Evolutionary conservation across 2,329 filamentous ascomycete species (phyloP).

Genomic region (Pseudogymnoascus sp.): DNA sequence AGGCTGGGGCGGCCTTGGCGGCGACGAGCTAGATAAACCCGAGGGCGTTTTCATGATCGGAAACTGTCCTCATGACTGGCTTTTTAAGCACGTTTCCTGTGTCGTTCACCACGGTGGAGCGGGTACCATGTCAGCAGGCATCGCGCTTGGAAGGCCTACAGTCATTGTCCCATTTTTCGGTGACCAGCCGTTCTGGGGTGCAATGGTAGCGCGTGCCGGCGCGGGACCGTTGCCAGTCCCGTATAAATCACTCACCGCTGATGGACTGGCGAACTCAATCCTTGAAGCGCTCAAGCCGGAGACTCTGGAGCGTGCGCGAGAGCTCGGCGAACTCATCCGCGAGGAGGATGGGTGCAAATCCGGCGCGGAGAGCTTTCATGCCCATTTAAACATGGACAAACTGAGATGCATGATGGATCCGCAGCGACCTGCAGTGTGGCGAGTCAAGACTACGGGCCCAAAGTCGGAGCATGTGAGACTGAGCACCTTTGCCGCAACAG

Average conservation of each 20-base stretch:
- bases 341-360: conserved; percentile 53
- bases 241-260: conserved; percentile 57
- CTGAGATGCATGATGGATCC: conserved; percentile 63
- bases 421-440: conserved; percentile 62
- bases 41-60: conserved; percentile 72
- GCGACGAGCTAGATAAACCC: conserved; percentile 57
- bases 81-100: conserved; percentile 69
- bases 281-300: conserved; percentile 48
- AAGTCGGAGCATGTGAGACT: conserved; percentile 36
- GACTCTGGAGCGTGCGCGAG: conserved; percentile 43
- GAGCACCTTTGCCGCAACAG: conserved; percentile 64
- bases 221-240: conserved; percentile 64
- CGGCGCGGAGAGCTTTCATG: conserved; percentile 60
- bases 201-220: conserved; percentile 62
- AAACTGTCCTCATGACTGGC: conserved; percentile 78
- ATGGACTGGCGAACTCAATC: conserved; percentile 58
- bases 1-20: conserved; percentile 76
- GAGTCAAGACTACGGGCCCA: conserved; percentile 57
- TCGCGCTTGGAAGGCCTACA: conserved; percentile 67
- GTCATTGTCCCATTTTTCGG: conserved; percentile 78
- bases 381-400: conserved; percentile 53
- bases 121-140: conserved; percentile 75
- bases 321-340: conserved; percentile 50
- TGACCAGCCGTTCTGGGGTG: conserved; percentile 73
- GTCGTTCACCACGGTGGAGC: conserved; percentile 82